phyloP scores from a whole-genome alignment of 495 filamentous ascomycete species.

The Xylaria scruposa region DNA sequence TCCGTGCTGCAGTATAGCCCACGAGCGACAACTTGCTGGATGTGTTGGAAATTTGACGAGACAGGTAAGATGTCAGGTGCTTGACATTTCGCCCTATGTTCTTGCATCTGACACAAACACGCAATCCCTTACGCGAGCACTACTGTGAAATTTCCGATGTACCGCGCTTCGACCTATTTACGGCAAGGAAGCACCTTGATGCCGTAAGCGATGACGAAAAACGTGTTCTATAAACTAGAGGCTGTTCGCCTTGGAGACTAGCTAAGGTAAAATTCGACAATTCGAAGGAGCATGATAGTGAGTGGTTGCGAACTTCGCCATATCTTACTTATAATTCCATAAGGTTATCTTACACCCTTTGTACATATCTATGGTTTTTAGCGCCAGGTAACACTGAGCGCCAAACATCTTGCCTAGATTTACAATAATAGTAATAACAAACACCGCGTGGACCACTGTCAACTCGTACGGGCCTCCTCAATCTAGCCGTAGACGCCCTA shows the following conservation, averaged over 20 bases:
- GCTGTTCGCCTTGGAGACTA: no score
- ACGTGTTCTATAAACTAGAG: not conserved
- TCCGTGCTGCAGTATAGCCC: not conserved
- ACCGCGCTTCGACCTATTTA: not conserved
- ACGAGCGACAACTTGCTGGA: not conserved
- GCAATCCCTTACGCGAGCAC: not conserved
- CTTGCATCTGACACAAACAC: slow-evolving; percentile 9
- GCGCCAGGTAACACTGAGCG: not conserved
- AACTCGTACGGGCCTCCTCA: not conserved
- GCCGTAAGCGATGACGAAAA: slow-evolving; percentile 8
- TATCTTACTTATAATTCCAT: not conserved
- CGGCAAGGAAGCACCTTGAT: not conserved
- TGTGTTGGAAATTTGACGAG: not conserved
- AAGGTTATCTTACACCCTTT: not conserved
- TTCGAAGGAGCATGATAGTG: not conserved
- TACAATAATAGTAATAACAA: slow-evolving; percentile 10
- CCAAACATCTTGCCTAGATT: not conserved
- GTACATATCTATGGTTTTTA: not conserved
- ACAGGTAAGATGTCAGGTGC: not conserved
- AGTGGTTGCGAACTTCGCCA: not conserved
- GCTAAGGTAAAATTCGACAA: not conserved
- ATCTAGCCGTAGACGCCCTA: no score
- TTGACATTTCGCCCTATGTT: not conserved
- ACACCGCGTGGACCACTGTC: not conserved
- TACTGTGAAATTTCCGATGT: not conserved